phyloP scores from a whole-genome alignment of 1,139 yeast genomes.

The Pichia sp. region DNA sequence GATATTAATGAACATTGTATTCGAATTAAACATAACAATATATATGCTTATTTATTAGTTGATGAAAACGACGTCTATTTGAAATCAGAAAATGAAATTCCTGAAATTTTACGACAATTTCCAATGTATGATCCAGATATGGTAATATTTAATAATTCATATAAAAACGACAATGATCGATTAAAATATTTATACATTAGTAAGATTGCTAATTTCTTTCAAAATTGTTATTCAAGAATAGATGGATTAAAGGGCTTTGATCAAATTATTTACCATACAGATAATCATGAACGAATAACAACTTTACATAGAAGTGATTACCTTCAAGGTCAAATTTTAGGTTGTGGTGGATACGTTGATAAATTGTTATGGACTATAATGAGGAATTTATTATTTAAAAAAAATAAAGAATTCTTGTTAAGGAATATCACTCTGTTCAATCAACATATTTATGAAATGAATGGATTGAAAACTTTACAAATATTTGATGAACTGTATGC shows the following conservation, averaged over 20 bases:
- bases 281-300: conserved; percentile 1
- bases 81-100: conserved; percentile 7
- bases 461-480: not conserved
- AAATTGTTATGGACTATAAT: conserved; percentile 1
- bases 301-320: conserved; percentile 7
- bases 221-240: conserved; percentile 3
- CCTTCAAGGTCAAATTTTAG: conserved; percentile 11
- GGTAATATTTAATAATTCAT: not conserved
- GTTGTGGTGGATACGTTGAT: conserved; percentile 12
- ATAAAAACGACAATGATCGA: not conserved
- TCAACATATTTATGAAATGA: too few relatives aligned
- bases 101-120: conserved; percentile 3
- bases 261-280: conserved; percentile 7
- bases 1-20: conserved; percentile 11
- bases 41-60: not conserved
- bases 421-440: too few relatives aligned
- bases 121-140: conserved; percentile 3
- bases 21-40: not conserved
- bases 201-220: not conserved
- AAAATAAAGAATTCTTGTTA: too few relatives aligned
- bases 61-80: conserved; percentile 7
- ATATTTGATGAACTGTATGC: not conserved
- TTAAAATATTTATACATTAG: not conserved
- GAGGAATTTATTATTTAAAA: too few relatives aligned
- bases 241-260: conserved; percentile 10